Conservation (phyloP, 768 basidiomycete species). For the Aureoboletus auriporus region DNA sequence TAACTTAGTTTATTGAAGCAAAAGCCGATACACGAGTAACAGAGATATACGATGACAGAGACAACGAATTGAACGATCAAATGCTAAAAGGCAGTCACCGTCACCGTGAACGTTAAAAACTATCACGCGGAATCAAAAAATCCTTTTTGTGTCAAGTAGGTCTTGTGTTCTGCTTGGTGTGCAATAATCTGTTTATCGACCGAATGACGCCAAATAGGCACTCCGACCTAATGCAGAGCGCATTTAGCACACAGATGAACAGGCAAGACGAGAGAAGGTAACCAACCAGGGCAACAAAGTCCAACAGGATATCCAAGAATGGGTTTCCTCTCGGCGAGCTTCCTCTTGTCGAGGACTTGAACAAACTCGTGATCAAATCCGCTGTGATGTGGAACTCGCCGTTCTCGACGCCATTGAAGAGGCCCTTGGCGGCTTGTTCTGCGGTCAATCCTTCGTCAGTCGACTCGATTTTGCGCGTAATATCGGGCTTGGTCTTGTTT, state of each 20-base stretch:
- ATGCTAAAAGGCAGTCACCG: background rate
- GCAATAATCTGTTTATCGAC: constrained; percentile 45
- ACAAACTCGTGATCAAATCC: constrained; percentile 65
- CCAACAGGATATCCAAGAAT: constrained; percentile 45
- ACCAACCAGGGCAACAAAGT: constrained; percentile 46
- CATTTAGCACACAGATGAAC: background rate
- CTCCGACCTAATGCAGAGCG: constrained; percentile 37
- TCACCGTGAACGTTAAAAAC: background rate
- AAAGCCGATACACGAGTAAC: background rate
- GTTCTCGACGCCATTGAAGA: constrained; percentile 67
- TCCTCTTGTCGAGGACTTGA: constrained; percentile 61
- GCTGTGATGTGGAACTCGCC: constrained; percentile 73
- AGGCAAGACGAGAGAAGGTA: background rate
- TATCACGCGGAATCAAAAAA: constrained; percentile 34
- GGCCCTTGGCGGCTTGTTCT: constrained; percentile 53
- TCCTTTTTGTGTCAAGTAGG: constrained; percentile 40
- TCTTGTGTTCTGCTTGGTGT: constrained; percentile 43
- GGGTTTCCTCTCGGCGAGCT: constrained; percentile 56
- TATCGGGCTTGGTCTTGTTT: constrained; percentile 69
- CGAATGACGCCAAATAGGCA: constrained; percentile 48
- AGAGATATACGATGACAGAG: background rate
- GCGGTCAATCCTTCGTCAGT: constrained; percentile 60
- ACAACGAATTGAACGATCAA: background rate
- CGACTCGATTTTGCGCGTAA: constrained; percentile 75
- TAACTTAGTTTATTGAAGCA: too few species aligned